Percentiles rank a stretch among this genome's conserved stretches.
Evolutionary conservation across 2,329 filamentous ascomycete species (phyloP).

Genomic region (Alternaria alternata): DNA sequence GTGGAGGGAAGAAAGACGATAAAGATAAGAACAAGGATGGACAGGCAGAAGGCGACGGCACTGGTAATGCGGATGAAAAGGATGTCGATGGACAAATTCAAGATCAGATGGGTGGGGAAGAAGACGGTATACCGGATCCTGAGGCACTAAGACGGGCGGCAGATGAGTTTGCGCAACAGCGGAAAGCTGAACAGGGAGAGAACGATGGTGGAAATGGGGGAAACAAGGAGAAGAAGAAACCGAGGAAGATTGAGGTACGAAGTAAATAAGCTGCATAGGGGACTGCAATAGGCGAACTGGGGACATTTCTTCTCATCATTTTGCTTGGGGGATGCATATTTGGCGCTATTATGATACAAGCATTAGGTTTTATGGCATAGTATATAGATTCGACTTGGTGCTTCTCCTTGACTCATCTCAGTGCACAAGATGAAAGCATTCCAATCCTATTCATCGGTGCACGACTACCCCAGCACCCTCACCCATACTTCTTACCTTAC

Average conservation of each 20-base stretch:
- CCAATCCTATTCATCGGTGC: constrained; percentile 22
- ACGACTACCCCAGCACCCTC: constrained; percentile 44
- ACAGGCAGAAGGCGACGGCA: constrained; percentile 18
- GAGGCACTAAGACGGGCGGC: constrained; percentile 35
- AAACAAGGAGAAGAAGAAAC: constrained; percentile 29
- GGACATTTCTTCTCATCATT: background rate
- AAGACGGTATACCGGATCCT: constrained; percentile 38
- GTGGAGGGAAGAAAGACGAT: constrained; percentile 26
- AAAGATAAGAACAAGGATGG: constrained; percentile 12
- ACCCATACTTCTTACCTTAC: constrained; percentile 64
- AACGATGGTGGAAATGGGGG: constrained; percentile 4
- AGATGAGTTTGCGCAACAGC: constrained; percentile 14
- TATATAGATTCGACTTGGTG: background rate
- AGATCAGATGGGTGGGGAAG: constrained; percentile 9
- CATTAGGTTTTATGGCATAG: background rate
- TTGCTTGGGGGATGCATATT: background rate
- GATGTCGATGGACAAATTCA: constrained; percentile 8
- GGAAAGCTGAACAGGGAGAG: constrained; percentile 8
- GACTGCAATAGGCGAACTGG: background rate
- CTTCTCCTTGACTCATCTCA: background rate
- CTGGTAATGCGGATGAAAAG: constrained; percentile 12
- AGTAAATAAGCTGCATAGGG: constrained; percentile 10
- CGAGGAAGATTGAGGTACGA: constrained; percentile 40
- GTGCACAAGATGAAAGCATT: background rate
- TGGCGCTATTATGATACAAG: background rate